Evolutionary conservation across 129 eudicot genomes (phyloP).

Genomic region (Centella asiatica): DNA sequence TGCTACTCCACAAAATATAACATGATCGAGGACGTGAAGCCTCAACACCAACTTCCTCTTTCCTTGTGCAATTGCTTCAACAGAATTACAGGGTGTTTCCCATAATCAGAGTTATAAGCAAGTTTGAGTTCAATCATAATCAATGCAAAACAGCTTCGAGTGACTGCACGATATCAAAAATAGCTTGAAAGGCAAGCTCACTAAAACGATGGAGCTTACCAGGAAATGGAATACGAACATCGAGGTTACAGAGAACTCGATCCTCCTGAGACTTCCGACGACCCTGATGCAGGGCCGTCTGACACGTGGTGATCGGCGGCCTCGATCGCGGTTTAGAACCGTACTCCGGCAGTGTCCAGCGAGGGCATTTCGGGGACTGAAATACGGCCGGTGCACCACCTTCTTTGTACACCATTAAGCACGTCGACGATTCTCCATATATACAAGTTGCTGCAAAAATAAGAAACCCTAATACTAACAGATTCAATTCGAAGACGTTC

Average conservation of each 20-base stretch:
- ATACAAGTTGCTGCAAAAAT: slow-evolving; percentile 14
- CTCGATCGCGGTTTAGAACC: slow-evolving; percentile 10
- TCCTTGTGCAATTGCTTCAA: no score
- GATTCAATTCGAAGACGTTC: slow-evolving; percentile 6
- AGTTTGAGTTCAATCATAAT: no score
- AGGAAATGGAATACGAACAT: slow-evolving; percentile 83
- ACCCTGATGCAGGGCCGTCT: slow-evolving; percentile 70
- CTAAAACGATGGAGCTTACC: slow-evolving; percentile 23
- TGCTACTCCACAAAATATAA: not conserved
- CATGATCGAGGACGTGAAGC: not conserved
- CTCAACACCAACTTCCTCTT: not conserved
- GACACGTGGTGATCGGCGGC: slow-evolving; percentile 46
- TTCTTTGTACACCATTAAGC: slow-evolving; percentile 67
- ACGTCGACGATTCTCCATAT: slow-evolving; percentile 67
- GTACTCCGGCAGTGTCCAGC: slow-evolving; percentile 57
- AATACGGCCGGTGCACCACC: slow-evolving; percentile 99
- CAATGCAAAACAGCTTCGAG: no score
- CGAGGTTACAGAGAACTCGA: slow-evolving; percentile 64
- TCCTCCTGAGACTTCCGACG: slow-evolving; percentile 76
- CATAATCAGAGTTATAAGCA: no score
- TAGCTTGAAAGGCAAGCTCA: no score
- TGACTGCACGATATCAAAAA: no score
- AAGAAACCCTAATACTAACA: slow-evolving; percentile 29
- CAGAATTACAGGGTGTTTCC: no score
- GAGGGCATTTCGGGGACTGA: slow-evolving; percentile 87